Conservation (phyloP, 495 filamentous ascomycete species). For the Daldinia bambusicola region DNA sequence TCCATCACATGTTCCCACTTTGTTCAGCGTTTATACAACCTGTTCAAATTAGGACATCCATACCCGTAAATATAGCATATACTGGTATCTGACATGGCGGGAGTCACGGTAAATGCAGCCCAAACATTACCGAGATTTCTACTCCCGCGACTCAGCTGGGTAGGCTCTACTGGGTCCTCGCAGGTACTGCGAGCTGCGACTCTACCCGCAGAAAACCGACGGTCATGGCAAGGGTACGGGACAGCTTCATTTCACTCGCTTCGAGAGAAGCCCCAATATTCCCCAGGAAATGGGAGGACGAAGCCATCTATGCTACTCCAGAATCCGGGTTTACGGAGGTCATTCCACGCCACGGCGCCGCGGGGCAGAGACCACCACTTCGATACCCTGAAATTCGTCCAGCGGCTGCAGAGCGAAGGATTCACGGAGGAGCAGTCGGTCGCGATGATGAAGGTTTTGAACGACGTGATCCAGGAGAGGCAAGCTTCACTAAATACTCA, state of each 20-base stretch:
- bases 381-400: conserved; percentile 96
- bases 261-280: not conserved
- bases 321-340: conserved; percentile 49
- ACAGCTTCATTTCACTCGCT: conserved; percentile 39
- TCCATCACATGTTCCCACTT: conserved; percentile 17
- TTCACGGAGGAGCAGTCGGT: conserved; percentile 96
- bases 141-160: conserved; percentile 65
- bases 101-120: conserved; percentile 37
- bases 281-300: conserved; percentile 4
- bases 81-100: conserved; percentile 45
- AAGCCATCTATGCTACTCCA: conserved; percentile 37
- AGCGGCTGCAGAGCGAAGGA: conserved; percentile 87
- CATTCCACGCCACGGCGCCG: conserved; percentile 76
- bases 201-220: conserved; percentile 38
- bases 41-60: conserved; percentile 5
- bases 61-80: not conserved
- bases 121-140: conserved; percentile 61
- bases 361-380: conserved; percentile 89
- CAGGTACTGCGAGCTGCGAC: conserved; percentile 40
- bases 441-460: conserved; percentile 96
- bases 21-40: not conserved
- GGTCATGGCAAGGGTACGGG: conserved; percentile 23
- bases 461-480: conserved; percentile 97
- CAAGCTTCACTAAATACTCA: conserved; percentile 37
- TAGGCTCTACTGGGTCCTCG: conserved; percentile 42